Evolutionary conservation across 495 filamentous ascomycete species (phyloP), one percentile per base, ranked within the genome.

Genomic region (Aspergillus cristatus): DNA sequence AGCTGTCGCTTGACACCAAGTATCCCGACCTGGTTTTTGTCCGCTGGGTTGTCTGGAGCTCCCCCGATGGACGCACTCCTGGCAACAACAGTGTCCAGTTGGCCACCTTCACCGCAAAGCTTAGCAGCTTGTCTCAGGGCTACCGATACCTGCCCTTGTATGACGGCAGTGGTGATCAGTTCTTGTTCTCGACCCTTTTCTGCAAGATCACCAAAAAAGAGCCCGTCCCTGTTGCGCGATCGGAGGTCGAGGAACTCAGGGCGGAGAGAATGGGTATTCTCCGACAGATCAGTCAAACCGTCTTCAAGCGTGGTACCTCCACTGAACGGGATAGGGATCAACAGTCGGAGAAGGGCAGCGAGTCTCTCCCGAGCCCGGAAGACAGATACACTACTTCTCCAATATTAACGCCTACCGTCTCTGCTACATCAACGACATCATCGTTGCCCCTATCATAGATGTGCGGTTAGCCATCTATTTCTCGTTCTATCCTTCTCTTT

Each of bases 101-200:
- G 30, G 91, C 87, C 3, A 88, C 78, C 6, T 97, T 86, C 58
- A 96, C 86, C 2, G 91, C 84, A 28, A 97, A 96, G 62, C 77
- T 98, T 30, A 81, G 67, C 63, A 87, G 78, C 43, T 70, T 98
- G 17, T 86, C 89, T 48, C 79, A 94, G 58, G 91, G 91, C n/a
- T 98, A 93, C 51, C 90, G 90, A 34, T 93, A 94, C 46, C 71
- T 98, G 28, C 91, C 90, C n/a, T 70, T 98, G n/a, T 81, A 80
- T 50, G 84, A 95, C 58, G 70, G 73, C 31, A 82, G 85, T 40
- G 91, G 90, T 36, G 87, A 96, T 38, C 85, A 84, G 43, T 96
- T 87, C 55, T 68, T 94, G 15, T 93, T 93, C 58, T 94, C 91
- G n/a, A 93, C 85, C 1, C 64, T 98, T 24, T 94, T 98, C 62